Evolutionary conservation across 164 flowering plant species (phyloP), one percentile per base, ranked within the genome.

Genomic region (Nelumbo lutea): DNA sequence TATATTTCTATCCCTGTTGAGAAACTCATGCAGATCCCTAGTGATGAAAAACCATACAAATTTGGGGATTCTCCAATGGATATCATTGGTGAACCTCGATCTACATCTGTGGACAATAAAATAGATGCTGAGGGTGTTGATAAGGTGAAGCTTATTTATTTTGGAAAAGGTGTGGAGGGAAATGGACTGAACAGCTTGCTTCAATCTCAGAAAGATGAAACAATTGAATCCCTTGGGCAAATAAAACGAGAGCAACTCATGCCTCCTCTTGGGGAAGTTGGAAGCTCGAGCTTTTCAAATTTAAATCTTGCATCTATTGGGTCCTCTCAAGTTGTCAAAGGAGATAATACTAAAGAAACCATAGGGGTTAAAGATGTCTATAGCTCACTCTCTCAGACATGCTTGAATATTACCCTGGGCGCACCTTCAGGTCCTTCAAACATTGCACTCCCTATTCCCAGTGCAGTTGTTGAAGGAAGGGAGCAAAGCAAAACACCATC

Each of bases 391-490:
- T 75, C 83, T 56, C 84, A 79, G 67, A 77, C 95, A 70, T 84
- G 84, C 98, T 76, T 90, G 80, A 86, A 80, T 74, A 85, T 88
- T 46, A 70, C 81, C 45, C 73, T 88, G 50, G 88, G 86, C 63
- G 64, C 75, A 67, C 68, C 88, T 59, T 66, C 76, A 9, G 81
- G 79, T 56, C 79, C 63, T 57, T 53, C 78, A 46, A 75, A 74
- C 68, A 71, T 67, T 67, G 40, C 69, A 5, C 67, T 71, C 3
- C 57, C 78, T 11, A 50, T 68, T 69, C 67, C 76, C 71, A 69
- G 77, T 64, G 67, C 70, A 42, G 57, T 59, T 58, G 64, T 70
- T 66, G 87, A 87, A 66, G 88, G 83, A 70, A 83, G 83, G 72
- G 84, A 81, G 44, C 79, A 38, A 55, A 77, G 67, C 51, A 82